Evolutionary conservation across 805 yeast species (phyloP).

Genomic region (Cyberlindnera mississippiensis): DNA sequence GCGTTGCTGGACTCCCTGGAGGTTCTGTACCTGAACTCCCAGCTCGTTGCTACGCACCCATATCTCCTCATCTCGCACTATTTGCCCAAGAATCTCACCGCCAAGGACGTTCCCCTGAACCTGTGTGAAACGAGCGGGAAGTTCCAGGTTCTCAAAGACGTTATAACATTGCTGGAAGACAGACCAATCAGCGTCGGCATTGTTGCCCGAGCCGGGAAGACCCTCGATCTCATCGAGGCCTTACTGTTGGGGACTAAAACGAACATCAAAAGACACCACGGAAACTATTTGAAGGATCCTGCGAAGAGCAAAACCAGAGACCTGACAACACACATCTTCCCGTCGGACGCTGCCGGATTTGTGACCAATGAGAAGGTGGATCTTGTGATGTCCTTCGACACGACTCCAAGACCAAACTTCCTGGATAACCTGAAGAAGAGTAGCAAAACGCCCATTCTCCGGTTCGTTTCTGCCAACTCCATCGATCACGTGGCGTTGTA

Average conservation of each 20-base stretch:
- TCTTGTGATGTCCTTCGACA: conserved; percentile 59
- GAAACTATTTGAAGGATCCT: conserved; percentile 55
- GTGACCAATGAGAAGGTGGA: conserved; percentile 39
- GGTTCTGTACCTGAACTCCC: conserved; percentile 71
- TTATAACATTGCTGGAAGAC: conserved; percentile 52
- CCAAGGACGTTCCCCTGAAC: conserved; percentile 67
- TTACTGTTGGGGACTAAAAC: conserved; percentile 59
- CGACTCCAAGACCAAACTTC: conserved; percentile 43
- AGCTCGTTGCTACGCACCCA: conserved; percentile 85
- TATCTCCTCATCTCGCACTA: conserved; percentile 78
- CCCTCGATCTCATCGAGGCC: conserved; percentile 72
- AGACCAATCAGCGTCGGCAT: conserved; percentile 56
- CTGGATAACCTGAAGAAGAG: conserved; percentile 30
- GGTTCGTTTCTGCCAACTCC: conserved; percentile 74
- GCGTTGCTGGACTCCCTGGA: conserved; percentile 72
- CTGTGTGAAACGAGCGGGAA: conserved; percentile 81
- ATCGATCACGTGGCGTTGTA: conserved; percentile 73
- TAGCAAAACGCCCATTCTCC: conserved; percentile 49
- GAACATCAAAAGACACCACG: conserved; percentile 55
- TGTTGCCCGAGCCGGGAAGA: conserved; percentile 63
- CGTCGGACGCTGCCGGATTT: conserved; percentile 17
- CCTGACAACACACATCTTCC: conserved; percentile 20
- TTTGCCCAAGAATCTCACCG: conserved; percentile 73
- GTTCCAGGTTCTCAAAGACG: conserved; percentile 63
- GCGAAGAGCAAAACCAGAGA: conserved; percentile 30